Conservation (phyloP, 2,329 filamentous ascomycete species). For the Colletotrichum eremochloae region DNA sequence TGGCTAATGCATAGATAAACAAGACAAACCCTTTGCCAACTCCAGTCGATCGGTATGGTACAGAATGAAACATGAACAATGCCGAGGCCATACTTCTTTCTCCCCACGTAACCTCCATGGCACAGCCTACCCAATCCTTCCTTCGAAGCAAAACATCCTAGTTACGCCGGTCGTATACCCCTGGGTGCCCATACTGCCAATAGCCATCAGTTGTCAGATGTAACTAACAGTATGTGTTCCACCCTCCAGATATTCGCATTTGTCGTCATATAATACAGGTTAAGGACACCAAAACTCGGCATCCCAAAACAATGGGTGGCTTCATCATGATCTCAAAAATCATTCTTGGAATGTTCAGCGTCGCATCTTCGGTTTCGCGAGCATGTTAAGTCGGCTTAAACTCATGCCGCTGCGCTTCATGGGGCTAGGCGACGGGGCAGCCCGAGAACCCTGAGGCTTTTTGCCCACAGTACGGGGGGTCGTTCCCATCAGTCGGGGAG, state of each 20-base stretch:
- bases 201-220: background rate
- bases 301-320: background rate
- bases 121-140: slow-evolving; percentile 15
- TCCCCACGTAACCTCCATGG: slow-evolving; percentile 20
- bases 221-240: background rate
- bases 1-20: slow-evolving; percentile 25
- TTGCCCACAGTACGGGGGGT: slow-evolving; percentile 53
- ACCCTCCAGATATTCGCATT: background rate
- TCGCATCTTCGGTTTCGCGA: slow-evolving; percentile 71
- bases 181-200: slow-evolving; percentile 2
- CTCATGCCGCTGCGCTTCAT: slow-evolving; percentile 65
- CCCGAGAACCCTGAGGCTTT: slow-evolving; percentile 51
- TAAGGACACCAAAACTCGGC: slow-evolving; percentile 1
- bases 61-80: slow-evolving; percentile 25
- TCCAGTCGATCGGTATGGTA: slow-evolving; percentile 34
- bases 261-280: slow-evolving; percentile 37
- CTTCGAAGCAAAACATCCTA: slow-evolving; percentile 25
- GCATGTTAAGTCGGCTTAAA: slow-evolving; percentile 71
- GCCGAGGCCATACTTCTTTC: slow-evolving; percentile 25
- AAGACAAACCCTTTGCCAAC: slow-evolving; percentile 24
- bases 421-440: slow-evolving; percentile 54
- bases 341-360: slow-evolving; percentile 50
- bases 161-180: slow-evolving; percentile 31
- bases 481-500: slow-evolving; percentile 59
- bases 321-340: background rate